A percentile compares a stretch with the other conserved stretches of the same genome.
Conservation (phyloP, 148 eudicot genomes). For the Tetragonia tetragonoides region DNA sequence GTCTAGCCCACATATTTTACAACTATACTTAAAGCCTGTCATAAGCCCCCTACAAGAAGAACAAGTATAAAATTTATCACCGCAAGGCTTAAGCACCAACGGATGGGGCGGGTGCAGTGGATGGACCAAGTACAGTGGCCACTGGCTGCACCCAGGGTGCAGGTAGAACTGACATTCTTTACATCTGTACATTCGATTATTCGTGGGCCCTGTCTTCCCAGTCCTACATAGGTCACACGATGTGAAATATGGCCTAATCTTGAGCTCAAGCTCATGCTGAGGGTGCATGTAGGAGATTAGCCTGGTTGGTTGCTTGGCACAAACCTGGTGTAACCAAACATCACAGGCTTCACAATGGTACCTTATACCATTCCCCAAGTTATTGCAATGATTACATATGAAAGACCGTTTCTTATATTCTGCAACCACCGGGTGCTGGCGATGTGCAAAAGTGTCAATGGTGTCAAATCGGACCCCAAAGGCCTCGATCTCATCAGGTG, state of each 20-base stretch:
- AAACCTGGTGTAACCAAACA: conserved; percentile 22
- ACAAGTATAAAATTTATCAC: background rate
- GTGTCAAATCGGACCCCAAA: background rate
- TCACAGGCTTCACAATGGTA: conserved; percentile 18
- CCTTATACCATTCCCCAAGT: conserved; percentile 27
- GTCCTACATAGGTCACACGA: conserved; percentile 15
- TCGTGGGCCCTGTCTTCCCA: background rate
- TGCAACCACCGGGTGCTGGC: conserved; percentile 20
- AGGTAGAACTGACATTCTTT: conserved; percentile 23
- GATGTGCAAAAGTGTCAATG: conserved; percentile 22
- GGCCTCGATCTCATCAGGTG: conserved; percentile 6
- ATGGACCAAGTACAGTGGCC: conserved; percentile 28
- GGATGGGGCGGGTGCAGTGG: conserved; percentile 28
- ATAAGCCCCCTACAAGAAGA: background rate
- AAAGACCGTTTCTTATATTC: conserved; percentile 19
- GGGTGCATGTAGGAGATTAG: conserved; percentile 27
- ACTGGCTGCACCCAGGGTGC: conserved; percentile 28
- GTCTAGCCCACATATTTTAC: conserved; percentile 13
- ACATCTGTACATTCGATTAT: conserved; percentile 23
- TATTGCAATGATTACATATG: conserved; percentile 29
- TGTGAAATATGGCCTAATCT: conserved; percentile 15
- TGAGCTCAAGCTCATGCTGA: conserved; percentile 32
- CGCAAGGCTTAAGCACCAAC: conserved; percentile 13
- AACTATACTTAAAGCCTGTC: conserved; percentile 14
- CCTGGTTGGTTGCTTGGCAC: conserved; percentile 29